phyloP scores from a whole-genome alignment of 78 protist genomes.

The Pelomyxa schiedti region DNA sequence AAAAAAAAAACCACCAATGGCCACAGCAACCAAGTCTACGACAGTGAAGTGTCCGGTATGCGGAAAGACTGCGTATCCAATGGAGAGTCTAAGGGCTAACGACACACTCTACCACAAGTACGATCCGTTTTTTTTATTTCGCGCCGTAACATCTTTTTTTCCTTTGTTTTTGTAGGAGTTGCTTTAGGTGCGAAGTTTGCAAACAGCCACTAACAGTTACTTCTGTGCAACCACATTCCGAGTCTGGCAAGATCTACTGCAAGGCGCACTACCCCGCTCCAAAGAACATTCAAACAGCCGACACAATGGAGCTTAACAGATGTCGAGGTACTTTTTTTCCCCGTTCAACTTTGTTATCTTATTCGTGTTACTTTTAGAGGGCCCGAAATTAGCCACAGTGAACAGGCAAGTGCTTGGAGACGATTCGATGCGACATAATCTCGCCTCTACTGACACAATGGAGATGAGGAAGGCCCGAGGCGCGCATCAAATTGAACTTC shows the following conservation, averaged over 20 bases:
- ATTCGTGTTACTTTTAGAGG: not conserved
- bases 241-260: slow-evolving; percentile 33
- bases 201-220: slow-evolving; percentile 32
- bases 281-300: slow-evolving; percentile 28
- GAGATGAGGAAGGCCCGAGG: slow-evolving; percentile 5
- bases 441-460: not conserved
- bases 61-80: not conserved
- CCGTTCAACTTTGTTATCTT: not conserved
- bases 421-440: not conserved
- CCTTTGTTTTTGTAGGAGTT: too few species aligned
- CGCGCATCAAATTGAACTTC: not conserved
- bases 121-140: too few species aligned
- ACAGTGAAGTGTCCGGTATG: not conserved
- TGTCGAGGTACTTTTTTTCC: slow-evolving; percentile 12
- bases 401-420: slow-evolving; percentile 24
- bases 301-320: slow-evolving; percentile 25
- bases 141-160: too few species aligned
- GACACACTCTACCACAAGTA: not conserved
- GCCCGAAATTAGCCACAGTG: slow-evolving; percentile 11
- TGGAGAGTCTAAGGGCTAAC: not conserved
- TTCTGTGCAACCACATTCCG: slow-evolving; percentile 42
- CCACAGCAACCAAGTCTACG: too few species aligned
- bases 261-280: slow-evolving; percentile 35
- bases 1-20: too few species aligned
- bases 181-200: too few species aligned